A percentile compares a stretch with the other conserved stretches of the same genome.
Evolutionary conservation across 2,329 filamentous ascomycete species (phyloP).

Genomic region (Alternaria postmessia): DNA sequence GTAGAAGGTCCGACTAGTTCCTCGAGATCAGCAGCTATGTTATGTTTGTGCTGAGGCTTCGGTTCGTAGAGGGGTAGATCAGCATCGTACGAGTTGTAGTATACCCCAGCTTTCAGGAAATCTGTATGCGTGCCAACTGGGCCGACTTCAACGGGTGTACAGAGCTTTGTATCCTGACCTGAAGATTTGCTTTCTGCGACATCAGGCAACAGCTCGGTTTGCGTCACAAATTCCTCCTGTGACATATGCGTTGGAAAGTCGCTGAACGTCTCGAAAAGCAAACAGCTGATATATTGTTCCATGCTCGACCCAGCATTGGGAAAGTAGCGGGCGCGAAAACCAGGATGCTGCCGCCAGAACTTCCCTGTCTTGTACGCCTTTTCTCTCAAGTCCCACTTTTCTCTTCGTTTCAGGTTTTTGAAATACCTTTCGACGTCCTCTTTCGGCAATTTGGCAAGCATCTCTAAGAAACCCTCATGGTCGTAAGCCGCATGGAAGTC

Average conservation of each 20-base stretch:
- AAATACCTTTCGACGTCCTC: neutral
- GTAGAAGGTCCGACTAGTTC: neutral
- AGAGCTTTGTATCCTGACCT: neutral
- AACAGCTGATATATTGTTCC: neutral
- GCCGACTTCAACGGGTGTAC: neutral
- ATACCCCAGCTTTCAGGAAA: too few relatives aligned
- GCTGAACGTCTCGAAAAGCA: too few relatives aligned
- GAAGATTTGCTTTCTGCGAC: neutral
- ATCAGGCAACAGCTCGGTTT: neutral
- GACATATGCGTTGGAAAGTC: neutral
- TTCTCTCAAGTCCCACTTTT: too few relatives aligned
- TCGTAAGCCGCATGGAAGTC: neutral
- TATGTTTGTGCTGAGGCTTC: neutral
- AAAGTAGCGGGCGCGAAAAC: neutral
- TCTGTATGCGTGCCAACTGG: neutral
- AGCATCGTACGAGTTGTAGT: too few relatives aligned
- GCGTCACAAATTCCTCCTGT: neutral
- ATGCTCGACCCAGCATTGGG: neutral
- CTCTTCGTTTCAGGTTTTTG: neutral
- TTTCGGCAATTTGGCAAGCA: rapidly evolving
- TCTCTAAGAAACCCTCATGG: neutral
- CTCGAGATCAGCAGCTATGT: neutral
- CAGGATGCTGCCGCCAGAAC: neutral
- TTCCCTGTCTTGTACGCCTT: neutral
- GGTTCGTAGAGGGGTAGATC: neutral